Evolutionary conservation across 495 filamentous ascomycete genomes (phyloP).

Genomic region (Friedmanniomyces endolithicus): DNA sequence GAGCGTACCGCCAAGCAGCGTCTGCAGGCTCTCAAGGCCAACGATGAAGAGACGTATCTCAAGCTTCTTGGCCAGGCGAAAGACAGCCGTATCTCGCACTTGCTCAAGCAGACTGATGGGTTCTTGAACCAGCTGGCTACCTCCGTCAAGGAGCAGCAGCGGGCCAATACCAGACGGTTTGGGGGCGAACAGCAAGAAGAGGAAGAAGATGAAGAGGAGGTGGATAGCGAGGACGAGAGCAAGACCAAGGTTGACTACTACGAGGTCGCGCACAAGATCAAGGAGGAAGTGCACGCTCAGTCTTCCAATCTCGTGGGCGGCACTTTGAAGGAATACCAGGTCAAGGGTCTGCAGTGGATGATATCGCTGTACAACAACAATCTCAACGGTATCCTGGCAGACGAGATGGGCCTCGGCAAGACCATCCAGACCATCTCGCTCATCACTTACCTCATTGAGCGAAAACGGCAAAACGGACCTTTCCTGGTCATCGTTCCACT

Average conservation of each 20-base stretch:
- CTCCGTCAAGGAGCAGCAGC: constrained; percentile 85
- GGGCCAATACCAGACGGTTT: constrained; percentile 64
- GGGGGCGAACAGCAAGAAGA: constrained; percentile 50
- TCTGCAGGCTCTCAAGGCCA: constrained; percentile 95
- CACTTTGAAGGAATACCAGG: constrained; percentile 87
- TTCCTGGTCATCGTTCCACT: constrained; percentile 95
- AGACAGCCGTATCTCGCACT: constrained; percentile 95
- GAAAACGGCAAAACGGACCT: constrained; percentile 82
- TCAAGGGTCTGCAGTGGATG: constrained; percentile 99
- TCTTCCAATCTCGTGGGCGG: constrained; percentile 80
- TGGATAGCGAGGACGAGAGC: constrained; percentile 58
- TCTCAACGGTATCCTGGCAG: constrained; percentile 92
- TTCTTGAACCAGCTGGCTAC: constrained; percentile 91
- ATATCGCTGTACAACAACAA: constrained; percentile 99
- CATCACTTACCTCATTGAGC: constrained; percentile 92
- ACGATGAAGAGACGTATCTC: constrained; percentile 97
- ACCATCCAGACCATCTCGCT: constrained; percentile 98
- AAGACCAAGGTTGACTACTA: constrained; percentile 89
- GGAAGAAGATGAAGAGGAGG: constrained; percentile 35
- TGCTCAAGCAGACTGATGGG: constrained; percentile 89
- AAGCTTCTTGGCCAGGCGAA: constrained; percentile 96
- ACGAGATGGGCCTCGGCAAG: constrained; percentile 99
- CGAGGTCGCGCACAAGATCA: constrained; percentile 88
- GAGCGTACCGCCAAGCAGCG: constrained; percentile 96
- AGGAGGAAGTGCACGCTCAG: constrained; percentile 76